Evolutionary conservation across 768 basidiomycete genomes (phyloP), one percentile per base, ranked within the genome.

Genomic region (Leccinum barrowsii): DNA sequence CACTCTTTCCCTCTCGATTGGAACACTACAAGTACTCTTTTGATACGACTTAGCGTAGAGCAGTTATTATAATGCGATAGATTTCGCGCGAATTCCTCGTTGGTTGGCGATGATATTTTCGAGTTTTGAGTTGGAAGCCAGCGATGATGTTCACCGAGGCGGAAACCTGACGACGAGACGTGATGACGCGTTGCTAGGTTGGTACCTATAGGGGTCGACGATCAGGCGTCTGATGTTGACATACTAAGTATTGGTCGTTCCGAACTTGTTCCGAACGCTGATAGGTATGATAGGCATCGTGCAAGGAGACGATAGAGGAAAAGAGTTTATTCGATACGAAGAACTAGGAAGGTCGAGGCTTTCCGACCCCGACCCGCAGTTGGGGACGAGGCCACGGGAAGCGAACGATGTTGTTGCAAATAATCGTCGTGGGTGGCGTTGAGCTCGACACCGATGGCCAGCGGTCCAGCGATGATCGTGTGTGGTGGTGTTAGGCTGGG

Each of bases 1-100:
- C 42, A 5, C 19, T 42, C 40, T 44, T 19, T 44, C 19, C 19
- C 42, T 50, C 54, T 26, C 54, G 49, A 52, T 58, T 61, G 47
- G 65, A 71, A 64, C 54, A 63, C 17, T 72, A 72, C 63, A 34
- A 57, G 70, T 73, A 71, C 55, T 63, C 54, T 70, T 65, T 44
- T 44, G 42, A 58, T 59, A 62, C 46, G 63, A 63, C 19, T 44
- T 71, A 71, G 56, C 56, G 46, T 71, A 71, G 65, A 44, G 42
- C 42, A 56, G 53, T 13, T 50, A 40, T 54, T 59, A 50, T 70
- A 73, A 73, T 71, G 47, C 50, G 56, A 73, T 57, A 12, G 58
- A 66, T 66, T 58, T 44, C 42, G n/a, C 42, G 42, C n/a, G 19
- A 44, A 44, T 44, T 44, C 3, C 42, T 44, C 42, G 40, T 40